These are phyloP conservation scores for Moniliella sp. DNA, from an alignment of 1,284 basidiomycete genomes.

Conservation along the genomic window DNA sequence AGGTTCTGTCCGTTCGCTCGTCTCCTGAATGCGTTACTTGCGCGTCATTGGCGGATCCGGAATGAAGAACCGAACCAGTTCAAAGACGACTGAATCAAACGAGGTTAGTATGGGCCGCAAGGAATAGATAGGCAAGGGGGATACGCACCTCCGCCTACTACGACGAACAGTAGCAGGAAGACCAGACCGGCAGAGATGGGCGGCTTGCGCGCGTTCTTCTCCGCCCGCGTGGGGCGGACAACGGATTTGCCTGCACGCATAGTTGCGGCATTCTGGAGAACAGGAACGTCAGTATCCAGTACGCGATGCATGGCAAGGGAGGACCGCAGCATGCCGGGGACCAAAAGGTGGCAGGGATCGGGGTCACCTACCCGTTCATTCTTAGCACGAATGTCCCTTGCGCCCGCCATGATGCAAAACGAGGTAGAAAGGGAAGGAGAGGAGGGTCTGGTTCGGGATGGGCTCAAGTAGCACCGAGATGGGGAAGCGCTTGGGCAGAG, in stretches of 20 bases:
- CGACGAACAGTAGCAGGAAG: constrained; percentile 1
- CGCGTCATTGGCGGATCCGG: background rate
- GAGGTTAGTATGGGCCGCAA: background rate
- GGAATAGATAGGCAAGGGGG: background rate
- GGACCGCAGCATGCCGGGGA: too few relatives aligned
- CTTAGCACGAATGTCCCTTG: background rate
- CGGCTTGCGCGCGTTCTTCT: constrained; percentile 1
- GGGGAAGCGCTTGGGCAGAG: background rate
- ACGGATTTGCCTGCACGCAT: constrained; percentile 1
- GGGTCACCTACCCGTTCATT: too few relatives aligned
- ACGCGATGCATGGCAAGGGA: background rate
- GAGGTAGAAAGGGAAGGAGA: too few relatives aligned
- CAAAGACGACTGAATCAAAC: constrained; percentile 1
- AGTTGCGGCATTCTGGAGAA: background rate
- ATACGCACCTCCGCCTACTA: constrained; percentile 1
- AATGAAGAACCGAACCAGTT: constrained; percentile 1
- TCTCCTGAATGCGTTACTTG: background rate
- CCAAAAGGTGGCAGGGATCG: background rate
- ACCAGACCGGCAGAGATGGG: constrained; percentile 1
- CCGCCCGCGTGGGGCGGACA: constrained; percentile 1
- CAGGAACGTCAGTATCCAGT: background rate
- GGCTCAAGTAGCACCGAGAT: background rate
- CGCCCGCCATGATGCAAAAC: too few relatives aligned
- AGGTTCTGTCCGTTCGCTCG: too few relatives aligned
- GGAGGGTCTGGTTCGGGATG: too few relatives aligned